phyloP scores from a whole-genome alignment of 306 rosid genomes.

The Sicyos edulis region DNA sequence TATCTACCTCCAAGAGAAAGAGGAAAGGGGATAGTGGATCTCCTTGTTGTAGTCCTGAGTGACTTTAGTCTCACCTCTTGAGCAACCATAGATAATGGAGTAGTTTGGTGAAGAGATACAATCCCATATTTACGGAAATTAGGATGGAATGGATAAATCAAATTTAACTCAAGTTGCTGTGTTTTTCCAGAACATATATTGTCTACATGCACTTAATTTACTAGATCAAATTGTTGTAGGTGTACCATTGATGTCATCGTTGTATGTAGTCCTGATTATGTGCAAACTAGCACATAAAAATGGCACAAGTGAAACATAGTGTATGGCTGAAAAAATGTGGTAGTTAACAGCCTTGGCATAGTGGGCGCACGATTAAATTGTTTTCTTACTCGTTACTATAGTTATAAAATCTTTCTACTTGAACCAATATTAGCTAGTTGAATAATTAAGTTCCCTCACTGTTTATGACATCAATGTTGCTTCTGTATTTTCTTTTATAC shows the following conservation, averaged over 20 bases:
- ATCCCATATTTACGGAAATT: neutral
- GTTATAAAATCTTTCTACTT: neutral
- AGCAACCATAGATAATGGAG: no score
- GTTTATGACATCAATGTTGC: constrained; percentile 16
- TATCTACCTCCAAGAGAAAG: no score
- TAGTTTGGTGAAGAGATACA: no score
- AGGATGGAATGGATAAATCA: neutral
- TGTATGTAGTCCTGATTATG: neutral
- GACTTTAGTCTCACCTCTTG: no score
- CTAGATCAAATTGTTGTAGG: neutral
- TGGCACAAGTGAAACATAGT: neutral
- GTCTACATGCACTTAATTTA: neutral
- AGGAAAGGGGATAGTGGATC: no score
- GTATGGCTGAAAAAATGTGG: neutral
- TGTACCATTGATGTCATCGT: neutral
- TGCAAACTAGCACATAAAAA: neutral
- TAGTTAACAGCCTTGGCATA: neutral
- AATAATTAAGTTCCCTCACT: neutral
- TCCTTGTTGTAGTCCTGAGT: no score
- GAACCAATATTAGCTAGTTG: neutral
- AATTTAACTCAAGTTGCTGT: neutral
- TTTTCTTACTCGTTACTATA: neutral
- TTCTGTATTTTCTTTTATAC: constrained; percentile 14
- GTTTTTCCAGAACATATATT: neutral
- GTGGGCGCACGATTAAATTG: neutral